Conservation (phyloP, 2,329 filamentous ascomycete genomes). For the Bipolaris bicolor region DNA sequence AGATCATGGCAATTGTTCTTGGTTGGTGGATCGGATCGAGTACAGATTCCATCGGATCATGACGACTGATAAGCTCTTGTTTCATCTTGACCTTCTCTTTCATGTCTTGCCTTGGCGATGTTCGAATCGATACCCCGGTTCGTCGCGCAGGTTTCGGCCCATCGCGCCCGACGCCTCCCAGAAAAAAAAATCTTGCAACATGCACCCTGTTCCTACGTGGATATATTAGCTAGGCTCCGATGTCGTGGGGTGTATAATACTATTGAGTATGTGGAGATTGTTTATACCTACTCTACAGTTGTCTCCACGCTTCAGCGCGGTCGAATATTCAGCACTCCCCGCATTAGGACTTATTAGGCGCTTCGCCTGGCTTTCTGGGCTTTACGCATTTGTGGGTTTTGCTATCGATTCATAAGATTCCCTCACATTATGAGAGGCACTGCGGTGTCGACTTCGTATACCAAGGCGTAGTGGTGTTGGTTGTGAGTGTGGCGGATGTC, state of each 20-base stretch:
- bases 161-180: constrained; percentile 19
- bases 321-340: not conserved
- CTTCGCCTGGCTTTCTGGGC: not conserved
- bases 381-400: not conserved
- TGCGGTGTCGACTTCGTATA: not conserved
- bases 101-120: constrained; percentile 10
- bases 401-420: not conserved
- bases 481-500: constrained; percentile 19
- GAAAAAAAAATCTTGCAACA: constrained; percentile 8
- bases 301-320: constrained; percentile 1
- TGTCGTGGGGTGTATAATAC: constrained; percentile 2
- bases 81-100: constrained; percentile 18
- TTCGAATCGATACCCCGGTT: constrained; percentile 17
- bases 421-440: not conserved
- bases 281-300: constrained; percentile 4
- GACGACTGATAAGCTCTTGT: not conserved
- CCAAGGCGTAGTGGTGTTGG: constrained; percentile 11
- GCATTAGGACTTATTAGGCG: not conserved
- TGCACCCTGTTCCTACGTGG: constrained; percentile 10
- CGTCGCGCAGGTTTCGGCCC: constrained; percentile 14
- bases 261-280: constrained; percentile 1
- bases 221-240: constrained; percentile 12
- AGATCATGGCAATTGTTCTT: constrained; percentile 7
- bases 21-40: not conserved
- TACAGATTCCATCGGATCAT: not conserved